Evolutionary conservation across 306 rosid species (phyloP), one percentile per base, ranked within the genome.

Genomic region (Mimosa bimucronata): DNA sequence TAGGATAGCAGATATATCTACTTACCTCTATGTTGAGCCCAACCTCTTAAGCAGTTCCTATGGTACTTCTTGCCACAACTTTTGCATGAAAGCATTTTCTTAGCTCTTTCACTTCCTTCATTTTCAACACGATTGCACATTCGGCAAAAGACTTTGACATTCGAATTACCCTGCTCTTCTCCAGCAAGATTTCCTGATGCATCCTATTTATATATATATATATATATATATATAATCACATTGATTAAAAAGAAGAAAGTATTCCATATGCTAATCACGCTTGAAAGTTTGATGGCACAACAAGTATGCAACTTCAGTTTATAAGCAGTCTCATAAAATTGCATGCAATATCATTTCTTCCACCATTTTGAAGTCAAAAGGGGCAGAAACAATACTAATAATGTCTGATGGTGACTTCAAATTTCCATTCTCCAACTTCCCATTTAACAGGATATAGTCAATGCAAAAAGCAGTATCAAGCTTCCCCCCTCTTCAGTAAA

Each of bases 1-100:
- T 46, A n/a, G 62, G 23, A 64, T 45, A 45, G 21, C 31, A 29
- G 30, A 61, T 28, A 61, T 46, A 46, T 45, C 73, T 30, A 44
- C 87, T 82, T 76, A 93, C 99, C 99, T 90, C 99, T 90, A 80
- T 96, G 83, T 72, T 92, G 92, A 85, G 94, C 90, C 99, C 99
- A 96, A 74, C 82, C 87, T 84, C 89, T 93, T 91, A 96, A 83
- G 87, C 99, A 96, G 86, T 85, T 90, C 87, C 97, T 89, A 79
- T 96, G 99, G 85, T 96, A 96, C 79, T 93, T 93, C 88, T 96
- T 96, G 81, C 93, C 81, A 81, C 99, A 96, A 60, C 88, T 91
- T 88, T 96, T 96, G 84, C 99, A 96, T 0, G 99, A 90, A 80
- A 96, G 91, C 99, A 96, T 96, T 87, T 84, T 91, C 50, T 87